Percentiles rank a stretch among this genome's conserved stretches.
Conservation (phyloP, 768 basidiomycete species). For the Phylloporus sp. region DNA sequence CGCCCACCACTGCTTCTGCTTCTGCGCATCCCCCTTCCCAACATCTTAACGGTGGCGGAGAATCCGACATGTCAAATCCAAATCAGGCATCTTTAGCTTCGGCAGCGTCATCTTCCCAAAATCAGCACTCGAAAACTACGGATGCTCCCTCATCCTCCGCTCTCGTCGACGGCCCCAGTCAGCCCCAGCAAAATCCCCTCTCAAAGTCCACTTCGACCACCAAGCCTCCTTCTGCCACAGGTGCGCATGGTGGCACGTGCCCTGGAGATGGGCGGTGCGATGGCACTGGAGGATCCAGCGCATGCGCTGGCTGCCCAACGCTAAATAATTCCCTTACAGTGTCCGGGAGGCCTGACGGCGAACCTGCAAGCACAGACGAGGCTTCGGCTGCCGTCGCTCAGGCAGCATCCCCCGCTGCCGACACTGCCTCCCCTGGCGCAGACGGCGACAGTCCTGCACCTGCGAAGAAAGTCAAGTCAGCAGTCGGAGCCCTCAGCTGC, state of each 20-base stretch:
- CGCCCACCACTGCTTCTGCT: slow-evolving; percentile 30
- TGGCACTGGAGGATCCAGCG: slow-evolving; percentile 89
- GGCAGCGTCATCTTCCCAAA: slow-evolving; percentile 24
- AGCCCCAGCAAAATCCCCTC: slow-evolving; percentile 24
- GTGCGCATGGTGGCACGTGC: slow-evolving; percentile 66
- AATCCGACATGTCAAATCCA: slow-evolving; percentile 34
- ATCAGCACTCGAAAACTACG: slow-evolving; percentile 30
- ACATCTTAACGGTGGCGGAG: slow-evolving; percentile 31
- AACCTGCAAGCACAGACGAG: slow-evolving; percentile 27
- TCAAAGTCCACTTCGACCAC: slow-evolving; percentile 25
- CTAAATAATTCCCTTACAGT: slow-evolving; percentile 78
- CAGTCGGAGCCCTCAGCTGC: slow-evolving; percentile 75
- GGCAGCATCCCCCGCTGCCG: slow-evolving; percentile 28
- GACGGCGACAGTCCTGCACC: slow-evolving; percentile 29
- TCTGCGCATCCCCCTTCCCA: slow-evolving; percentile 29
- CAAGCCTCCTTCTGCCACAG: slow-evolving; percentile 26
- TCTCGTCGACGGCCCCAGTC: slow-evolving; percentile 23
- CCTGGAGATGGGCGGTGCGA: slow-evolving; percentile 98
- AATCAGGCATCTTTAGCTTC: slow-evolving; percentile 34
- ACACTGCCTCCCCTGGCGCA: slow-evolving; percentile 32
- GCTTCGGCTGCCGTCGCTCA: slow-evolving; percentile 14
- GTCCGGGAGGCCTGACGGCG: slow-evolving; percentile 38
- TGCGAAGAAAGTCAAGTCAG: slow-evolving; percentile 32
- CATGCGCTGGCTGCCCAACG: slow-evolving; percentile 94
- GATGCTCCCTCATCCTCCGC: slow-evolving; percentile 25